Percentiles rank a stretch among this genome's conserved stretches.
phyloP scores from a whole-genome alignment of 495 filamentous ascomycete species.

The Penicillium fimorum region DNA sequence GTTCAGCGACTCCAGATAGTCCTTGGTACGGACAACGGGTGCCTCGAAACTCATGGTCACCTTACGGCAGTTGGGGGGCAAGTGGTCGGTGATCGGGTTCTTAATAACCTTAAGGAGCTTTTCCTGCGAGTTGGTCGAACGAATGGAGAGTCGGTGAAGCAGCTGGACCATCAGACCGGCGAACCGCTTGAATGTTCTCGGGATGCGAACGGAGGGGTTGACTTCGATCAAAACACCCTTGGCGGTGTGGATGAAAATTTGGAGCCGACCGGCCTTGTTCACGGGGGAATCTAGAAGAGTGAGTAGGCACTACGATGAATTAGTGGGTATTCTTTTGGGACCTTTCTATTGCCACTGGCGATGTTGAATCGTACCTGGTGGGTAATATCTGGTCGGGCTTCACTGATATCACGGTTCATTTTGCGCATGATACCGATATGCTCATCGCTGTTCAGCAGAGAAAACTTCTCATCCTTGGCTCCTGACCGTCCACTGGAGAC shows the following conservation, averaged over 20 bases:
- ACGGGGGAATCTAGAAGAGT: constrained; percentile 96
- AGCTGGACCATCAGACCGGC: constrained; percentile 98
- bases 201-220: constrained; percentile 93
- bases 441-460: constrained; percentile 95
- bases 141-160: constrained; percentile 93
- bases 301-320: constrained; percentile 72
- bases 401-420: constrained; percentile 98
- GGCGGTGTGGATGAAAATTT: constrained; percentile 97
- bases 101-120: constrained; percentile 97
- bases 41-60: constrained; percentile 92
- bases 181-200: constrained; percentile 97
- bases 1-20: constrained; percentile 77
- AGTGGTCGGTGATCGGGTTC: constrained; percentile 94
- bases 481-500: constrained; percentile 68
- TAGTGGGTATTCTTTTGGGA: constrained; percentile 9
- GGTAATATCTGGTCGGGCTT: constrained; percentile 94
- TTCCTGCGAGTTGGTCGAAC: constrained; percentile 92
- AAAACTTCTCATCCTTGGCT: constrained; percentile 86
- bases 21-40: constrained; percentile 77
- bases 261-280: constrained; percentile 95
- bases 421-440: constrained; percentile 99
- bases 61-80: constrained; percentile 96
- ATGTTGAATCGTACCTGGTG: constrained; percentile 72
- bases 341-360: constrained; percentile 1
- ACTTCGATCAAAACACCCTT: constrained; percentile 97